Evolutionary conservation across 2,329 filamentous ascomycete genomes (phyloP), one percentile per base, ranked within the genome.

Genomic region (Stagonosporopsis cucurbitacearum): DNA sequence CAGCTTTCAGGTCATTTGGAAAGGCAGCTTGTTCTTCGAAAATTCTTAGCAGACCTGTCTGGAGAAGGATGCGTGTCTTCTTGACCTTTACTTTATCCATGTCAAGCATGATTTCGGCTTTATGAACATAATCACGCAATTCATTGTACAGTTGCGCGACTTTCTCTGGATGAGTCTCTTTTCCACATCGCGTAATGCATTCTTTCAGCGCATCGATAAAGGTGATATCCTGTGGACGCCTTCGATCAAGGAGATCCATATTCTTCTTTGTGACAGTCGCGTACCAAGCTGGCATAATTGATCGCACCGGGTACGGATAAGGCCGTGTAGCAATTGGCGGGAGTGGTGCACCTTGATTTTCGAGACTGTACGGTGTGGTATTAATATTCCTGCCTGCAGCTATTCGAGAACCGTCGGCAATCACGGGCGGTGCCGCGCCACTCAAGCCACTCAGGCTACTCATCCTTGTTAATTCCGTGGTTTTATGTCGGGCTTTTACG

Each of bases 1-100:
- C 82, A 0, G 78, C 76, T 17, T 70, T 66, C 11, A 85, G 71
- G 54, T 84, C 81, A 50, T 63, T 75, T 0, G 82, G 81, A 35
- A 78, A 81, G 0, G 63, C 17, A 1, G 62, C 33, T 3, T 56
- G 57, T 5, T 57, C 65, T 6, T 19, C 42, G 59, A 82, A 81
- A 11, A 84, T 76, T 0, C 69, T 67, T 0, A 74, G 72, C 0
- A 83, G 65, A 0, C 80, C 79, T 4, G 41, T 56, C 1, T 76
- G 66, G 28, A 72, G 58, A 0, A 81, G 66, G 46, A 81, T 75
- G 1, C 67, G 61, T 1, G 69, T 64, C 37, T 71, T 72, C 2
- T 71, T 67, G 1, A 80, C 48, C 0, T 76, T 64, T 19, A 63
- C 61, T 0, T 53, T 60, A 15, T 68, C 66, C 11, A 80, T 74